These are phyloP conservation scores for Zea mays DNA, from an alignment of 176 grass and related monocot genomes.

Conservation along the genomic window Zm-B73-REFERENCE-NAM-5.0 NC_050097.1:172570501-172571000, in stretches of 20 bases:
- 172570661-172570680: neutral
- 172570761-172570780: neutral
- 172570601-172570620: no score
- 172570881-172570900: neutral
- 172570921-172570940: conserved; percentile 1
- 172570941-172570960: neutral
- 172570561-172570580: no score
- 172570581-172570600: no score
- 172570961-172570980: neutral
- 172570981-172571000: neutral
- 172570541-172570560: no score
- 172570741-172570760: neutral
- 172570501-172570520: no score
- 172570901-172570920: neutral
- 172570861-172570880: neutral
- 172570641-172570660: neutral
- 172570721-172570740: neutral
- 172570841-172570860: neutral
- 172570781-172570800: neutral
- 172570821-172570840: neutral
- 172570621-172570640: neutral
- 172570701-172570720: neutral
- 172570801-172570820: neutral
- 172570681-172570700: neutral
- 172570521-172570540: no score